Evolutionary conservation across 139 green algal species (phyloP).

Genomic region (Picochlorum sp.): DNA sequence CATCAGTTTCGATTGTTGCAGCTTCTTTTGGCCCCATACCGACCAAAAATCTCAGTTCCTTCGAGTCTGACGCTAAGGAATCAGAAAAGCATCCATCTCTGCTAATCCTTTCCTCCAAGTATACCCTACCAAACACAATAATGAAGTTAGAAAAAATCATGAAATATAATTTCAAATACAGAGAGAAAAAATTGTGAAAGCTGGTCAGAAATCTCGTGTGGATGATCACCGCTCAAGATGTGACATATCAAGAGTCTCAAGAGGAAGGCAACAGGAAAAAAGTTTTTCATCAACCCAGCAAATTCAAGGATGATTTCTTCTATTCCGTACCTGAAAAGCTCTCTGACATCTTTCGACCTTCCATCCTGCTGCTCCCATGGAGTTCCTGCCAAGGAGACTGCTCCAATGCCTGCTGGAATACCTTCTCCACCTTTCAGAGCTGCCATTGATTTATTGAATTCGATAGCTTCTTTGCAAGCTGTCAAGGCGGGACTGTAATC

Average conservation of each 20-base stretch:
- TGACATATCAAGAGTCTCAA: constrained; percentile 1
- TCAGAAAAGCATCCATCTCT: constrained; percentile 28
- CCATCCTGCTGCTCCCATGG: constrained; percentile 17
- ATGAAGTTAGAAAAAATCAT: not conserved
- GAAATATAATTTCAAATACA: not conserved
- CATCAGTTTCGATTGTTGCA: constrained; percentile 26
- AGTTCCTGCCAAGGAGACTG: constrained; percentile 24
- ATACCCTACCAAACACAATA: constrained; percentile 27
- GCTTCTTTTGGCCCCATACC: constrained; percentile 71
- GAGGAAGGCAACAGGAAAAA: constrained; percentile 12
- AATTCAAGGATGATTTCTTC: not conserved
- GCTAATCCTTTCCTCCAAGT: constrained; percentile 50
- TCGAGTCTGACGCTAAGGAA: constrained; percentile 44
- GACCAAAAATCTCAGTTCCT: constrained; percentile 53
- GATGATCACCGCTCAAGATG: not conserved
- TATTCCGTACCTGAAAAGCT: constrained; percentile 31
- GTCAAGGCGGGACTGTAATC: constrained; percentile 23
- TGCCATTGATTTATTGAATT: constrained; percentile 40
- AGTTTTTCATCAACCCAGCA: constrained; percentile 9
- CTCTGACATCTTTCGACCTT: constrained; percentile 21
- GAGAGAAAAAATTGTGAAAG: not conserved
- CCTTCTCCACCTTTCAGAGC: constrained; percentile 13
- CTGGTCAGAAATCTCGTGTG: constrained; percentile 27
- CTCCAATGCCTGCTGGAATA: constrained; percentile 34
- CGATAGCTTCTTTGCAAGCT: constrained; percentile 25